Percentiles rank a stretch among this genome's conserved stretches.
These are phyloP conservation scores for Pseudonitzschia delicatissima DNA, from an alignment of 108 stramenopile genomes.

Conservation along the genomic window DNA sequence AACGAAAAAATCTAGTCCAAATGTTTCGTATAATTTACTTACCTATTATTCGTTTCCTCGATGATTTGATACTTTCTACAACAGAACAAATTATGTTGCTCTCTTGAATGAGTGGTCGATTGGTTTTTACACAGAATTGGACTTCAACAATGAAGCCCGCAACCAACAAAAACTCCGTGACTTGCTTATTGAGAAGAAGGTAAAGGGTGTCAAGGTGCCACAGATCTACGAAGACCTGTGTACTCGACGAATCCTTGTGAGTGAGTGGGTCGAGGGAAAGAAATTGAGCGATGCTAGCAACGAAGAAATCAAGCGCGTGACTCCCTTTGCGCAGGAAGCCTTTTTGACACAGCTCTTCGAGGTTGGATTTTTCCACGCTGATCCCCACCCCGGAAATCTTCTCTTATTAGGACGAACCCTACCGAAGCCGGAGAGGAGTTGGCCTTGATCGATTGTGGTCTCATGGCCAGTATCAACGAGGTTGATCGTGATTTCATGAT, in stretches of 20 bases:
- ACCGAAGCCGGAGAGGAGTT: slow-evolving; percentile 65
- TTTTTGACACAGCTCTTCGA: slow-evolving; percentile 82
- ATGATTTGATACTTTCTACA: too few relatives aligned
- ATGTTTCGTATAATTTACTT: too few relatives aligned
- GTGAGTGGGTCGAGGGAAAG: slow-evolving; percentile 88
- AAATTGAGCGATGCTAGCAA: slow-evolving; percentile 62
- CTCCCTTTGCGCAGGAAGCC: slow-evolving; percentile 81
- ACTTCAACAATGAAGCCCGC: slow-evolving; percentile 74
- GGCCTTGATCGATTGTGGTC: slow-evolving; percentile 86
- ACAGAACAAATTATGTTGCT: slow-evolving; percentile 76
- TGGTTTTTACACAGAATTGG: slow-evolving; percentile 85
- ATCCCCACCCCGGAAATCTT: slow-evolving; percentile 59
- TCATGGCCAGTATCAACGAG: slow-evolving; percentile 74
- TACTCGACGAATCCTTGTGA: slow-evolving; percentile 73
- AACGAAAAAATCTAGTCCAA: too few relatives aligned
- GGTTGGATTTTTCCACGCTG: slow-evolving; percentile 38
- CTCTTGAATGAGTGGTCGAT: slow-evolving; percentile 88
- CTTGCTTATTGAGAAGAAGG: slow-evolving; percentile 53
- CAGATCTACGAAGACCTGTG: slow-evolving; percentile 71
- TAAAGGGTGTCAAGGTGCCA: slow-evolving; percentile 78
- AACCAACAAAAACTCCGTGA: slow-evolving; percentile 71
- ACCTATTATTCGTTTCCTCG: too few relatives aligned
- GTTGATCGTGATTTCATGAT: slow-evolving; percentile 82
- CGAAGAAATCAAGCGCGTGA: slow-evolving; percentile 64
- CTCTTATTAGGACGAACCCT: slow-evolving; percentile 62